These are phyloP conservation scores for Solanum virginianum DNA, from an alignment of 257 asterid species.

Conservation along the genomic window DNA sequence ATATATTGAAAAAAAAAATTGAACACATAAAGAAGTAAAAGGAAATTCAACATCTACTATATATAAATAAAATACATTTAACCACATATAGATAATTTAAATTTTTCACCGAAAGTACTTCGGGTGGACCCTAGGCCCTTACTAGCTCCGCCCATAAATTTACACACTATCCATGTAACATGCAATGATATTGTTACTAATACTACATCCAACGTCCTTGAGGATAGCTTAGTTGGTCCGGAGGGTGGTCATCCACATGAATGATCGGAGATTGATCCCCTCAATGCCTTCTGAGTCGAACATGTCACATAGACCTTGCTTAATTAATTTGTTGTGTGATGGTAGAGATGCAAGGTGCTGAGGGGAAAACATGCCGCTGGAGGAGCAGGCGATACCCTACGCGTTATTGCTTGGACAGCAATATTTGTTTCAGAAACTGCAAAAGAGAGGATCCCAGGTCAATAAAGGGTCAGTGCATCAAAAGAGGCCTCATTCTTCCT, in stretches of 20 bases:
- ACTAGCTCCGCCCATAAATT: no score
- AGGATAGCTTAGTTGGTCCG: no score
- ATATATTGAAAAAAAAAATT: no score
- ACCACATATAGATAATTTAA: no score
- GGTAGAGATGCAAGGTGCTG: neutral
- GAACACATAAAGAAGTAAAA: no score
- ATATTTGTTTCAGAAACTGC: neutral
- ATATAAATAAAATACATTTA: no score
- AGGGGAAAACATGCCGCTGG: neutral
- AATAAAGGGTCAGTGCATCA: neutral
- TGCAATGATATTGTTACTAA: no score
- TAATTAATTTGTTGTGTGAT: neutral
- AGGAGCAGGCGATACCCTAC: neutral
- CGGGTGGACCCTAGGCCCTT: no score
- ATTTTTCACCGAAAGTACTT: no score
- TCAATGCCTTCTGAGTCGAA: no score
- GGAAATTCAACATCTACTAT: no score
- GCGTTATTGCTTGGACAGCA: neutral
- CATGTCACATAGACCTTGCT: fast-evolving
- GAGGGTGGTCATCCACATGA: neutral
- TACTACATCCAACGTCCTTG: no score
- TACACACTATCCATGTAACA: neutral
- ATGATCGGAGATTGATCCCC: neutral
- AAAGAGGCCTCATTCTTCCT: neutral
- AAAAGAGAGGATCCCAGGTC: neutral